phyloP scores from a whole-genome alignment of 1,139 yeast species.

The Candida dubliniensis region DNA sequence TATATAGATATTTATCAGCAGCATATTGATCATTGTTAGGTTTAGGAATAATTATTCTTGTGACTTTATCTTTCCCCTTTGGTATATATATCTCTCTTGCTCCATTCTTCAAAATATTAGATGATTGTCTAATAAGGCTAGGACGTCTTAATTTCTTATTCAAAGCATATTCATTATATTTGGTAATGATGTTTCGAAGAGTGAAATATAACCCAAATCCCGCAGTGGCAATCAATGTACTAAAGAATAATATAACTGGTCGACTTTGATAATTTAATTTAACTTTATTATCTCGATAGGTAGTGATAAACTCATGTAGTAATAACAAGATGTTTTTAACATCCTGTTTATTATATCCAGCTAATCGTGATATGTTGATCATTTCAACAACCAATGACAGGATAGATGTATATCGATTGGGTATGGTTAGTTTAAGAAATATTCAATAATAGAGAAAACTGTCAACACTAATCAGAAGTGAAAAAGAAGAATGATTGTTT shows the following conservation, averaged over 20 bases:
- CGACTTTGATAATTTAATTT: slow-evolving; percentile 45
- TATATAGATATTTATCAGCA: slow-evolving; percentile 64
- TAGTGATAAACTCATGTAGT: slow-evolving; percentile 38
- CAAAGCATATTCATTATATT: slow-evolving; percentile 32
- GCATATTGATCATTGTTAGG: slow-evolving; percentile 63
- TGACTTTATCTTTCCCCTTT: slow-evolving; percentile 41
- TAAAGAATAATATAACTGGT: slow-evolving; percentile 45
- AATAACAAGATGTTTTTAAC: slow-evolving; percentile 34
- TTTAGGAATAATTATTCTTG: slow-evolving; percentile 56
- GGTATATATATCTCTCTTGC: slow-evolving; percentile 57
- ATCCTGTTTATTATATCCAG: slow-evolving; percentile 37
- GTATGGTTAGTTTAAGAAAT: background rate
- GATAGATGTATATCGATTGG: background rate
- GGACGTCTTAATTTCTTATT: slow-evolving; percentile 35
- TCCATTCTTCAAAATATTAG: slow-evolving; percentile 51
- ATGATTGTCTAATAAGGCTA: slow-evolving; percentile 42
- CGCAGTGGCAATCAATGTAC: slow-evolving; percentile 43
- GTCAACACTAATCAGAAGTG: too few relatives aligned
- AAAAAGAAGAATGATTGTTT: too few relatives aligned
- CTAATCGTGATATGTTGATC: slow-evolving; percentile 38
- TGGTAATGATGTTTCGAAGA: slow-evolving; percentile 30
- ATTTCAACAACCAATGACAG: slow-evolving; percentile 15
- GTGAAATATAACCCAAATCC: slow-evolving; percentile 44
- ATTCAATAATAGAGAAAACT: too few relatives aligned
- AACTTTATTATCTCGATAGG: slow-evolving; percentile 40